phyloP scores from a whole-genome alignment of 2,329 filamentous ascomycete genomes.

The Pyricularia grisea region DNA sequence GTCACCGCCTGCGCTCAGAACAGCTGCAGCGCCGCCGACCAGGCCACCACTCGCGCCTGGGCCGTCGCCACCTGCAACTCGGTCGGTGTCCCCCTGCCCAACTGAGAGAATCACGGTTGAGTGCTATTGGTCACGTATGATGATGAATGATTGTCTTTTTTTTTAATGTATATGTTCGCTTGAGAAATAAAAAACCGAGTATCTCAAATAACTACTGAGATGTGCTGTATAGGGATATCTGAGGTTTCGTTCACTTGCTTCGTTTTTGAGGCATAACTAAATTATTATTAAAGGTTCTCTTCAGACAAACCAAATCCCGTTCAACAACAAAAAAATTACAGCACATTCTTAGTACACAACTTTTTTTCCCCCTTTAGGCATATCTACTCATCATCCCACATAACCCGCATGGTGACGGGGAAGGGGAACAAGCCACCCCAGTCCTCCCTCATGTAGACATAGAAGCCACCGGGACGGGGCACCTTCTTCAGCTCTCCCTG shows the following conservation, averaged over 20 bases:
- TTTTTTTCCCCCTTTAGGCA: too few relatives aligned
- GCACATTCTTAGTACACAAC: too few relatives aligned
- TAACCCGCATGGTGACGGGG: slow-evolving; percentile 43
- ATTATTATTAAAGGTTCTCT: too few relatives aligned
- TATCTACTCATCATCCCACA: slow-evolving; percentile 30
- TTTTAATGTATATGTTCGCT: neutral
- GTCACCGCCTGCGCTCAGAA: neutral
- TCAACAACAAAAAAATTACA: too few relatives aligned
- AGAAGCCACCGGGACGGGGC: slow-evolving; percentile 40
- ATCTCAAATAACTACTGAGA: too few relatives aligned
- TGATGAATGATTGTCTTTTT: neutral
- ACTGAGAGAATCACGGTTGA: neutral
- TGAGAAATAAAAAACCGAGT: too few relatives aligned
- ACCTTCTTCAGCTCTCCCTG: slow-evolving; percentile 63
- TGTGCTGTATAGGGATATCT: too few relatives aligned
- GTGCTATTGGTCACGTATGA: neutral
- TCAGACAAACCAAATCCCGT: too few relatives aligned
- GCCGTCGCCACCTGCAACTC: neutral
- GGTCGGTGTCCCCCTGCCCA: slow-evolving; percentile 3
- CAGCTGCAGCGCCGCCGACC: slow-evolving; percentile 2
- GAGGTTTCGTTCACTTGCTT: too few relatives aligned
- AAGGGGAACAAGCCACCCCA: slow-evolving; percentile 41
- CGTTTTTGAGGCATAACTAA: too few relatives aligned
- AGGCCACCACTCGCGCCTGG: slow-evolving; percentile 3
- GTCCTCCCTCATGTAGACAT: slow-evolving; percentile 57